These are phyloP conservation scores for Actinidia arguta DNA, from an alignment of 179 eudicot species.

Conservation along the genomic window DNA sequence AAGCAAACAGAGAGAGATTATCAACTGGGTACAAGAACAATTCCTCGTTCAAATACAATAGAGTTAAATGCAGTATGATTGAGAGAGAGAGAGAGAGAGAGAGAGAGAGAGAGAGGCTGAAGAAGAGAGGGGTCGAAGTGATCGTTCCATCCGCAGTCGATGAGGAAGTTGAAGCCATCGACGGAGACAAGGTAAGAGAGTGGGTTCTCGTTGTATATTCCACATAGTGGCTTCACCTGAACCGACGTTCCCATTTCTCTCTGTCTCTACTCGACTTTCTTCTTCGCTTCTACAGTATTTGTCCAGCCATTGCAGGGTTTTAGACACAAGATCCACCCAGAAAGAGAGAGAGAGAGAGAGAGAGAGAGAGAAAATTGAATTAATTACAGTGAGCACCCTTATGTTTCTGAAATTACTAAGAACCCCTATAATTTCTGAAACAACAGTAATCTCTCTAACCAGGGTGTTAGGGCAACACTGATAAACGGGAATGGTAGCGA, in stretches of 20 bases:
- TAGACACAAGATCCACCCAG: not conserved
- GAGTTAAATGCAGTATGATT: not conserved
- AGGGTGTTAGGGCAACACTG: too few relatives aligned
- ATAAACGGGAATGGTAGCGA: too few relatives aligned
- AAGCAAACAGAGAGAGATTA: too few relatives aligned
- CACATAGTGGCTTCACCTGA: slow-evolving; percentile 88
- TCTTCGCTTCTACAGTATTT: not conserved
- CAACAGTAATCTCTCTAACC: too few relatives aligned
- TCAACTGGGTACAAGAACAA: too few relatives aligned
- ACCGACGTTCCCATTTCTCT: slow-evolving; percentile 93
- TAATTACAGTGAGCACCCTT: too few relatives aligned
- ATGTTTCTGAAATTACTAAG: too few relatives aligned
- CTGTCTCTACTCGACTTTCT: not conserved
- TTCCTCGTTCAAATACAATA: too few relatives aligned
- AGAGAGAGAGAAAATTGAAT: too few relatives aligned
- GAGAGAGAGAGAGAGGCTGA: slow-evolving; percentile 63
- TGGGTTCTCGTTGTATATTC: slow-evolving; percentile 92
- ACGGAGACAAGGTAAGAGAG: slow-evolving; percentile 86
- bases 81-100: slow-evolving; percentile 54
- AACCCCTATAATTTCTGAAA: too few relatives aligned
- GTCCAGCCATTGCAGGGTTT: not conserved
- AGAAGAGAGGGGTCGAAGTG: slow-evolving; percentile 86
- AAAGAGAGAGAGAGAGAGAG: too few relatives aligned
- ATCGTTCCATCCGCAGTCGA: slow-evolving; percentile 99
- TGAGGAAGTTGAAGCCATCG: slow-evolving; percentile 88